Conservation (phyloP, 352 stramenopile genomes). For the Phytophthora sp. region DNA sequence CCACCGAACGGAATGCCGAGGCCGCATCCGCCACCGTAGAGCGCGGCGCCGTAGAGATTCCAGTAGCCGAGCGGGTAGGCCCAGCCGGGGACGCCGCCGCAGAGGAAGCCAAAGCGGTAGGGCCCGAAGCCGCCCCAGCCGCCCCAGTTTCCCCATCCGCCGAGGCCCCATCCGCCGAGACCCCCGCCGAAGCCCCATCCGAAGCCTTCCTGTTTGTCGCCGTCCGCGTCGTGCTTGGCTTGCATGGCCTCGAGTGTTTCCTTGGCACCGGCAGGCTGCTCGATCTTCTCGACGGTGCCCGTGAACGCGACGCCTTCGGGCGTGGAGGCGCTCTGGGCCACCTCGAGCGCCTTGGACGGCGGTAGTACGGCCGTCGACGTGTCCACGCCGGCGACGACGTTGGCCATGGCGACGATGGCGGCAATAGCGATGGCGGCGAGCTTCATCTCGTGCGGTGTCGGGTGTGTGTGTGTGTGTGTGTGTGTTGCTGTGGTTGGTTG, state of each 20-base stretch:
- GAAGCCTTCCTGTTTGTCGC: neutral
- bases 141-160: slow-evolving; percentile 3
- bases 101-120: slow-evolving; percentile 72
- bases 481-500: slow-evolving; percentile 1
- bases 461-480: neutral
- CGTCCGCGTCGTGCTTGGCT: neutral
- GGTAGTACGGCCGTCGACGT: neutral
- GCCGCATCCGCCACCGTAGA: slow-evolving; percentile 21
- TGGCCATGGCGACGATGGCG: neutral
- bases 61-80: slow-evolving; percentile 42
- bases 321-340: neutral
- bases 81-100: slow-evolving; percentile 20
- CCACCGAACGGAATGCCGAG: slow-evolving; percentile 19
- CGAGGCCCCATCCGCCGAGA: neutral
- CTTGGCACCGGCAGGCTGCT: neutral
- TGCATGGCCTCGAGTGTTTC: neutral
- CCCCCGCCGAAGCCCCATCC: neutral
- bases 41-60: slow-evolving; percentile 24
- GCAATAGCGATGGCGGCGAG: neutral
- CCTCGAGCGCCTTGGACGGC: slow-evolving; percentile 3
- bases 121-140: slow-evolving; percentile 61
- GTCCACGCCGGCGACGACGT: neutral
- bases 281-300: slow-evolving; percentile 11
- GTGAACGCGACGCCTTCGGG: slow-evolving; percentile 6
- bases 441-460: neutral